Base-by-base conservation (phyloP, 345 rosid species). In the Viola odorata region DNA sequence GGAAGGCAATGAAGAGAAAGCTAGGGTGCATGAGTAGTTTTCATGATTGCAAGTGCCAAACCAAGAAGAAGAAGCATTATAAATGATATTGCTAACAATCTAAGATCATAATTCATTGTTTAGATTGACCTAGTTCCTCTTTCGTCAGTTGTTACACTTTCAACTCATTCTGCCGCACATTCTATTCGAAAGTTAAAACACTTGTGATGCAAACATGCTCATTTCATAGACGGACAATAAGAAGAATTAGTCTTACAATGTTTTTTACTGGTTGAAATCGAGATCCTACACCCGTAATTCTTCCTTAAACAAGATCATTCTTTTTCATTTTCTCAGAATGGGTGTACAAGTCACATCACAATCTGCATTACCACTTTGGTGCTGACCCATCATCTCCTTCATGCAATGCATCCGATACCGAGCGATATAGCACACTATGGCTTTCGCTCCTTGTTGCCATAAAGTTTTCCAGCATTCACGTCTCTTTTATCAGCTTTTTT, bases 1-100 rank as follows among this genome's bases (percentile, higher is more conserved):
- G 96, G 96, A 75, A 57, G 61, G 81, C 79, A 55, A 79, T 92
- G 82, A 92, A 92, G 82, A 92, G 96, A 71, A 92, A 89, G 62
- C 78, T 89, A 37, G 96, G 98, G 32, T 89, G 98, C 84, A 48
- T 65, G 60, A 77, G 56, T 61, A 78, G 70, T 50, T 55, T 73
- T 38, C 69, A 76, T 67, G 84, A 86, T 41, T 75, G 68, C 44
- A 68, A 78, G 56, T 85, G 75, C 66, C 96, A 80, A 7, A 73
- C 67, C 60, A 82, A 70, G 66, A 62, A 71, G 76, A 86, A 55
- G 68, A 63, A 78, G 65, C 81, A 77, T 59, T 79, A 78, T 12
- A 76, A 69, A 49, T 65, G n/a, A 37, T 56, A 16, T 23, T 23
- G 32, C 32, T 23, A 23, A 23, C 32, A 23, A 23, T 23, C 32